Base-by-base conservation (phyloP, 192 early-diverging fungal genomes). In the Gonapodya sp. region DNA sequence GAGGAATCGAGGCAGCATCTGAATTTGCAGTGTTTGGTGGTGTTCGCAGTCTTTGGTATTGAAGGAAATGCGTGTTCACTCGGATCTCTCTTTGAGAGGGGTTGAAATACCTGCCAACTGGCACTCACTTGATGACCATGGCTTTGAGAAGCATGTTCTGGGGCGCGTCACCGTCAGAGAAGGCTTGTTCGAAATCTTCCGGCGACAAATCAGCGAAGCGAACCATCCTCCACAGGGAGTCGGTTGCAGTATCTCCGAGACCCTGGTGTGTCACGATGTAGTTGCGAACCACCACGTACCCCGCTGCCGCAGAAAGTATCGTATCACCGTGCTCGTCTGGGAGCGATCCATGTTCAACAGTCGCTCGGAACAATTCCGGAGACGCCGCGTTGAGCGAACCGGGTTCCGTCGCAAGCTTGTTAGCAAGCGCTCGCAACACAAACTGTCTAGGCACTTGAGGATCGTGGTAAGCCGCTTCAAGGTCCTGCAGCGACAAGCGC, bases 51-150 rank as follows among this genome's bases (percentile, higher is more conserved):
- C 46, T 64, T 16, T 64, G 46, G 24, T 16, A 64, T 8, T 16
- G 46, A 24, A 24, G 46, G 8, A 24, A 64, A 64, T 64, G 46
- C 8, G 46, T 16, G 46, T 64, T 64, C 46, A 24, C 24, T 16
- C 8, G 24, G 46, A 64, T 64, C 24, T 24, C 24, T n/a, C n/a
- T n/a, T n/a, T n/a, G n/a, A n/a, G n/a, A n/a, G n/a, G n/a, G n/a
- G n/a, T n/a, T n/a, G n/a, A n/a, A n/a, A n/a, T n/a, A n/a, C n/a
- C n/a, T n/a, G n/a, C n/a, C n/a, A n/a, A n/a, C n/a, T n/a, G n/a
- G n/a, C n/a, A 64, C 46, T 64, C 24, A 64, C 46, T 64, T 64
- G 46, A 64, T 64, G 46, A 64, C 46, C 46, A 64, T 64, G 46
- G 46, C 46, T 24, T 64, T 64, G 46, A 64, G 46, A 8, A 64